phyloP scores from a whole-genome alignment of 2,329 filamentous ascomycete genomes.

The Fusarium nisikadoi region DNA sequence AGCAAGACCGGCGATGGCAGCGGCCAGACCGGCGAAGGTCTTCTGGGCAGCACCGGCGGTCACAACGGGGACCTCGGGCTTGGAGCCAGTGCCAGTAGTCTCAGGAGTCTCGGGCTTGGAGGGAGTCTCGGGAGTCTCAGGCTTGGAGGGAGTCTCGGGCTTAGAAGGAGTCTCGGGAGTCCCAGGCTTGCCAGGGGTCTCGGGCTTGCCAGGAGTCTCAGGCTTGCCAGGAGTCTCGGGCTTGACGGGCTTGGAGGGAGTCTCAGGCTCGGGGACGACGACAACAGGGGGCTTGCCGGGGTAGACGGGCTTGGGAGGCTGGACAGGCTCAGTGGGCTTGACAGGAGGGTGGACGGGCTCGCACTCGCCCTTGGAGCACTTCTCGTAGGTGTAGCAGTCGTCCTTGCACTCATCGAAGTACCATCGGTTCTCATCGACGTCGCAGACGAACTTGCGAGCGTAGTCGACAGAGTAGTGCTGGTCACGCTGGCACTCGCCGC shows the following conservation, averaged over 20 bases:
- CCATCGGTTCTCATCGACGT: slow-evolving; percentile 43
- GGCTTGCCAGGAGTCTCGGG: neutral
- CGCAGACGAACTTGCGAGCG: slow-evolving; percentile 49
- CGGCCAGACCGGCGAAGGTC: slow-evolving; percentile 38
- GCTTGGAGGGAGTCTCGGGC: slow-evolving; percentile 11
- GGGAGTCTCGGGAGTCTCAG: slow-evolving; percentile 10
- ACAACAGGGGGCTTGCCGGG: slow-evolving; percentile 21
- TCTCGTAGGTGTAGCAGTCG: slow-evolving; percentile 45
- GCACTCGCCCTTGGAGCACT: slow-evolving; percentile 44
- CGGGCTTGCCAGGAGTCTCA: no score
- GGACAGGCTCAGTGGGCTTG: neutral
- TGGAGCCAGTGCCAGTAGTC: slow-evolving; percentile 1
- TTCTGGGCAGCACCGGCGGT: slow-evolving; percentile 42
- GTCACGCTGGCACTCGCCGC: slow-evolving; percentile 44
- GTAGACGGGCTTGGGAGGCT: slow-evolving; percentile 8
- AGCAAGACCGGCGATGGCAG: slow-evolving; percentile 39
- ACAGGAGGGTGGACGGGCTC: slow-evolving; percentile 27
- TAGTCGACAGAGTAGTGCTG: slow-evolving; percentile 45
- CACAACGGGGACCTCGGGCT: slow-evolving; percentile 33
- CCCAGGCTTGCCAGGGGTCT: neutral
- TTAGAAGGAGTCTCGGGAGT: neutral
- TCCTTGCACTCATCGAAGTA: slow-evolving; percentile 46
- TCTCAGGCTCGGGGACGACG: slow-evolving; percentile 17
- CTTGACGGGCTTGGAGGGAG: neutral
- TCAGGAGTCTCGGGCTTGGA: neutral